Conservation (phyloP, 2,329 filamentous ascomycete species). For the Phaeosphaeriaceae sp. region DNA sequence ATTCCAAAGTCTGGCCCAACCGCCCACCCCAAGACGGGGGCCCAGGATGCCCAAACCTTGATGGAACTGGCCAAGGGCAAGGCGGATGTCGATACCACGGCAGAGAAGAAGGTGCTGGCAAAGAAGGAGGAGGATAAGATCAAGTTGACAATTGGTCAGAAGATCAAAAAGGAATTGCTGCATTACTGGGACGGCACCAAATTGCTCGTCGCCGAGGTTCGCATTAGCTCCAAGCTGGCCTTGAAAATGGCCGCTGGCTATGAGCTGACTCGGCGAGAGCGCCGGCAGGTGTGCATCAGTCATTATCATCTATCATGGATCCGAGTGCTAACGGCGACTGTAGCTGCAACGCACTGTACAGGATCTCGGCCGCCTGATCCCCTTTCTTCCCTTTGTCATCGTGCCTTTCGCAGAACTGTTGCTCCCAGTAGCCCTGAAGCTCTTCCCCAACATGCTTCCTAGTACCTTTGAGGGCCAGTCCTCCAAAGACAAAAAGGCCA, state of each 20-base stretch:
- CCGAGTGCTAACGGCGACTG: conserved; percentile 16
- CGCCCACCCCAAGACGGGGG: conserved; percentile 54
- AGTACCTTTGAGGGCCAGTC: conserved; percentile 96
- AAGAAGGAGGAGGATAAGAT: conserved; percentile 72
- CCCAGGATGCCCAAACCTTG: conserved; percentile 58
- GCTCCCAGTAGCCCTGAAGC: conserved; percentile 85
- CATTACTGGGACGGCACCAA: conserved; percentile 99
- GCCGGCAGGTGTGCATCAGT: conserved; percentile 72
- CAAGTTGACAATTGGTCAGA: conserved; percentile 88
- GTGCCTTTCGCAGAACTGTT: conserved; percentile 95
- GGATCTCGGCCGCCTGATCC: conserved; percentile 88
- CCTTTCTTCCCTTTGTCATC: conserved; percentile 96
- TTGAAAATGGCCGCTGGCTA: conserved; percentile 98
- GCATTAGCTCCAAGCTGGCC: conserved; percentile 87
- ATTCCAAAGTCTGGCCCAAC: conserved; percentile 50
- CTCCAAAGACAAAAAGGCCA: conserved; percentile 87
- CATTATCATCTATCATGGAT: background rate
- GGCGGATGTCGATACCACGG: conserved; percentile 53
- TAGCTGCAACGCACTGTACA: conserved; percentile 87
- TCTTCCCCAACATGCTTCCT: conserved; percentile 97
- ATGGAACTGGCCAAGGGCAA: conserved; percentile 70
- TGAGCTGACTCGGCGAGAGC: conserved; percentile 91
- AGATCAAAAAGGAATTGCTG: conserved; percentile 89
- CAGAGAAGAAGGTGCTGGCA: conserved; percentile 62
- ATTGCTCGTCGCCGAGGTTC: conserved; percentile 87